A percentile compares a stretch with the other conserved stretches of the same genome.
Evolutionary conservation across 1,284 basidiomycete genomes (phyloP).

Genomic region (Ustilago shanxiensis): DNA sequence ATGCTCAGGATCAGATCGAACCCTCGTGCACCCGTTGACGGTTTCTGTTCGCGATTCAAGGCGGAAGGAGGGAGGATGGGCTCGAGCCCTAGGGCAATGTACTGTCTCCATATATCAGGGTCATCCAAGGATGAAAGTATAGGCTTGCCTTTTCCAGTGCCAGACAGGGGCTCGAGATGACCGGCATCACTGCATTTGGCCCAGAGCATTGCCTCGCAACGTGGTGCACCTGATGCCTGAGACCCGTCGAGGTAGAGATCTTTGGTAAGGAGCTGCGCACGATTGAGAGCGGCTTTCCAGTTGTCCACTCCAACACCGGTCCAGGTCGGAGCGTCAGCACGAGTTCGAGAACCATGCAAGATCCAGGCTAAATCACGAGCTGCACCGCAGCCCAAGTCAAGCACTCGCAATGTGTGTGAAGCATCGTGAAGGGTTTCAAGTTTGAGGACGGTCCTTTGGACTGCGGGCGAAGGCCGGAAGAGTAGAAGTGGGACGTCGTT

Average conservation of each 20-base stretch:
- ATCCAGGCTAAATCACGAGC: constrained; percentile 47
- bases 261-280: constrained; percentile 30
- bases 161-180: constrained; percentile 28
- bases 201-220: constrained; percentile 39
- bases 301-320: constrained; percentile 44
- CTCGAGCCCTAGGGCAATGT: constrained; percentile 10
- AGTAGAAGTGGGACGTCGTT: constrained; percentile 33
- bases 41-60: neutral
- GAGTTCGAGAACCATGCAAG: constrained; percentile 38
- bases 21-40: neutral
- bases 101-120: constrained; percentile 6
- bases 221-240: neutral
- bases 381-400: constrained; percentile 48
- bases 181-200: constrained; percentile 37
- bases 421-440: constrained; percentile 2
- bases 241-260: constrained; percentile 28
- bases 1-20: constrained; percentile 43
- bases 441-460: constrained; percentile 14
- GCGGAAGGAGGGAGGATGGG: constrained; percentile 5
- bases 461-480: constrained; percentile 39
- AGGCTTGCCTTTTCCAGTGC: constrained; percentile 40
- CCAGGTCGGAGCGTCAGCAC: constrained; percentile 11
- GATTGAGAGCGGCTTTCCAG: constrained; percentile 44
- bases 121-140: constrained; percentile 1
- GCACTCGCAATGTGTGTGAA: constrained; percentile 9